Percentiles rank a stretch among this genome's conserved stretches.
phyloP scores from a whole-genome alignment of 768 basidiomycete genomes.

The Tephrocybe sp. region DNA sequence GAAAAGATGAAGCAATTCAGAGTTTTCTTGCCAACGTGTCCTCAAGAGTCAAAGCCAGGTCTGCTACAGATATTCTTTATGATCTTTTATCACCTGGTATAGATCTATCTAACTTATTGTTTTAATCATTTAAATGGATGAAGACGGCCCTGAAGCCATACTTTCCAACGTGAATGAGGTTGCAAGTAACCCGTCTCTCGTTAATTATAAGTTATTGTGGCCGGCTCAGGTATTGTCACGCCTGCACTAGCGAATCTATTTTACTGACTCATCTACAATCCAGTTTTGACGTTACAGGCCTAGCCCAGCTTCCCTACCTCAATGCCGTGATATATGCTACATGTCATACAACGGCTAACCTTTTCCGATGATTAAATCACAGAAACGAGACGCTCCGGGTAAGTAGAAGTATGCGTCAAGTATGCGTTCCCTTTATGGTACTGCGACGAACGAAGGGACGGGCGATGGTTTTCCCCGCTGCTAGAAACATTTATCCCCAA shows the following conservation, averaged over 20 bases:
- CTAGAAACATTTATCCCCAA: slow-evolving; percentile 39
- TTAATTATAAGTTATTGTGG: no score
- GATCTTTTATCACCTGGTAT: slow-evolving; percentile 22
- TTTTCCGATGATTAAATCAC: not conserved
- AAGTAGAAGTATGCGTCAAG: slow-evolving; percentile 32
- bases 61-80: slow-evolving; percentile 17
- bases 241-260: slow-evolving; percentile 19
- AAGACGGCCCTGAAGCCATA: slow-evolving; percentile 15
- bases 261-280: slow-evolving; percentile 18
- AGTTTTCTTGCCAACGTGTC: slow-evolving; percentile 51
- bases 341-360: not conserved
- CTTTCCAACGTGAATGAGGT: slow-evolving; percentile 17
- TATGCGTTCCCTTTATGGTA: slow-evolving; percentile 32
- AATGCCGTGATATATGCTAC: slow-evolving; percentile 34
- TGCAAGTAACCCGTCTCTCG: slow-evolving; percentile 16
- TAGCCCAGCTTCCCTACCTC: slow-evolving; percentile 12
- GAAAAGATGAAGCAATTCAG: slow-evolving; percentile 16
- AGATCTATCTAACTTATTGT: not conserved
- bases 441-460: slow-evolving; percentile 31
- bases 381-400: slow-evolving; percentile 38
- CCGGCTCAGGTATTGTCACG: slow-evolving; percentile 20
- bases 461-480: slow-evolving; percentile 36
- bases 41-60: slow-evolving; percentile 52
- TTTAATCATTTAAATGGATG: slow-evolving; percentile 16
- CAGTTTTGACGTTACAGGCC: slow-evolving; percentile 1